Conservation (phyloP, 1,139 yeast species). For the Hyphopichia fennica region DNA sequence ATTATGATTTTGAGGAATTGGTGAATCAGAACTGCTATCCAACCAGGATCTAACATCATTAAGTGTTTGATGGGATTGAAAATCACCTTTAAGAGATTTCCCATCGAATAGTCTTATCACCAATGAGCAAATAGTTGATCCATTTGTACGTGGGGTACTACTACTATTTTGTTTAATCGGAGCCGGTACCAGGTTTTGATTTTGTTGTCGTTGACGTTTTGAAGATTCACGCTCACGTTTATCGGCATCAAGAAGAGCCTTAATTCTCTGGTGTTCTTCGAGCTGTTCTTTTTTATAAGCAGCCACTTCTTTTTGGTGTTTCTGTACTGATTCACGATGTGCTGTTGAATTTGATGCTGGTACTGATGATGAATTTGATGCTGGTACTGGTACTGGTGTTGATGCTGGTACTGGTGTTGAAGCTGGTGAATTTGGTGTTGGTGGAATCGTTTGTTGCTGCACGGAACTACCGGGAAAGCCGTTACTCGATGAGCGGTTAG, state of each 20-base stretch:
- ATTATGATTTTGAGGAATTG: constrained; percentile 21
- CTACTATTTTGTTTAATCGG: not conserved
- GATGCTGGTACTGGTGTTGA: no score
- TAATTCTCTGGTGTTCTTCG: constrained; percentile 56
- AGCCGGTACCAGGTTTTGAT: not conserved
- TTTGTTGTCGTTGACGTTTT: not conserved
- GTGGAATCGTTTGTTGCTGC: not conserved
- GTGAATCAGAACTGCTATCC: constrained; percentile 49
- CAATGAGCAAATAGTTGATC: no score
- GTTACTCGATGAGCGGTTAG: not conserved
- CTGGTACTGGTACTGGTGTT: not conserved
- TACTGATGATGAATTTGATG: no score
- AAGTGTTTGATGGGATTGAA: constrained; percentile 42
- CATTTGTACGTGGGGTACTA: not conserved
- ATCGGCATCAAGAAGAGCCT: constrained; percentile 51
- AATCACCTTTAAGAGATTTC: constrained; percentile 43
- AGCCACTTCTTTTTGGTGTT: constrained; percentile 1
- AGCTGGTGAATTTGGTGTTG: no score
- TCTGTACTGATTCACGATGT: constrained; percentile 2
- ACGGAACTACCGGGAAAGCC: not conserved
- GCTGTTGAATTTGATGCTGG: not conserved
- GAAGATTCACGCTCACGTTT: constrained; percentile 40
- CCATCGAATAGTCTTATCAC: constrained; percentile 60
- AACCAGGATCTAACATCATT: constrained; percentile 64
- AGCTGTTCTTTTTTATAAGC: constrained; percentile 20